Conservation (phyloP, 306 rosid species). For the Acmispon strigosus region DNA sequence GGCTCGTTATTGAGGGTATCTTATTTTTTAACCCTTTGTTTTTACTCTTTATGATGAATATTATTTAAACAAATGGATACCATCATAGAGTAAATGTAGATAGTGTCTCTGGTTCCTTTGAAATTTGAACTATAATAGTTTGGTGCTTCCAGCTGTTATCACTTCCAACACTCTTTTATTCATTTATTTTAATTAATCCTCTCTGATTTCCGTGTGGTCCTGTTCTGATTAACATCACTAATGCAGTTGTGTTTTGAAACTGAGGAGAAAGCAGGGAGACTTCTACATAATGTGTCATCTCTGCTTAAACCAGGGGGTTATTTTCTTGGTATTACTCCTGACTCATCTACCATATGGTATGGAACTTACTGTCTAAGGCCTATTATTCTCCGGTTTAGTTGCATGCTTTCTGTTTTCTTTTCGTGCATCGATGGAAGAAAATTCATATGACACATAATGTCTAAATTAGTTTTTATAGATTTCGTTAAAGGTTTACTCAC, state of each 20-base stretch:
- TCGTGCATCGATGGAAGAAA: background rate
- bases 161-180: background rate
- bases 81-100: background rate
- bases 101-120: background rate
- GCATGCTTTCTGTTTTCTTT: conserved; percentile 5
- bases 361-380: conserved; percentile 30
- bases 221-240: conserved; percentile 17
- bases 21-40: background rate
- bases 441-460: background rate
- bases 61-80: background rate
- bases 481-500: conserved; percentile 1
- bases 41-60: background rate
- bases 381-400: conserved; percentile 25
- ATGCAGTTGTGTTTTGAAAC: conserved; percentile 87
- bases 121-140: background rate
- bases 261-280: conserved; percentile 83
- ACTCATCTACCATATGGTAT: conserved; percentile 98
- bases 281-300: conserved; percentile 72
- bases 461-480: background rate
- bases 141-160: background rate
- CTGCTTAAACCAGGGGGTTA: conserved; percentile 97
- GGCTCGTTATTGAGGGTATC: background rate
- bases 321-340: conserved; percentile 97
- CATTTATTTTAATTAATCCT: background rate
- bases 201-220: background rate